Evolutionary conservation across 2,329 filamentous ascomycete genomes (phyloP).

Genomic region (Cladophialophora chaetospira): DNA sequence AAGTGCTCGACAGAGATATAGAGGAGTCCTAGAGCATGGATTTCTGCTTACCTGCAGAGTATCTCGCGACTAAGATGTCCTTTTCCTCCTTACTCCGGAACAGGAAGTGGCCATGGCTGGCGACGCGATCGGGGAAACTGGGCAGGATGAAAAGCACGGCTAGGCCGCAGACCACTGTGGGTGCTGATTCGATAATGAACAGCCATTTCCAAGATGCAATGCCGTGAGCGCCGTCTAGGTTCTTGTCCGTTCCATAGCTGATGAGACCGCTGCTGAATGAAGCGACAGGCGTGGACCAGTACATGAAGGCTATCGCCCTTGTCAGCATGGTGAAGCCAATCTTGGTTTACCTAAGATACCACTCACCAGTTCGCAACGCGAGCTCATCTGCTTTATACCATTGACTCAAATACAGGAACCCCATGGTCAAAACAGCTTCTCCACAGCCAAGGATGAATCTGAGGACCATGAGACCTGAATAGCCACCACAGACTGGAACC

Average conservation of each 20-base stretch:
- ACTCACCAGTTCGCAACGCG: constrained; percentile 3
- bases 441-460: constrained; percentile 11
- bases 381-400: constrained; percentile 17
- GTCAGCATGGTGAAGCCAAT: constrained; percentile 51
- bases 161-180: constrained; percentile 64
- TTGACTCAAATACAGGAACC: constrained; percentile 1
- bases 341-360: not conserved
- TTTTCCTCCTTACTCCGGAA: too few relatives aligned
- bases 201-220: constrained; percentile 64
- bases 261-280: constrained; percentile 71
- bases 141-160: constrained; percentile 62
- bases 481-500: not conserved
- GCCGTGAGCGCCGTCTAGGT: constrained; percentile 58
- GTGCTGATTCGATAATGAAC: constrained; percentile 69
- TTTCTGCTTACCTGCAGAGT: too few relatives aligned
- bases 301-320: constrained; percentile 39
- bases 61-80: too few relatives aligned
- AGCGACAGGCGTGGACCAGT: constrained; percentile 66
- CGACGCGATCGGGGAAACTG: constrained; percentile 57
- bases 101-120: too few relatives aligned
- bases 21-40: too few relatives aligned
- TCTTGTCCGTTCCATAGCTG: constrained; percentile 63
- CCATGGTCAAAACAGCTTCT: constrained; percentile 9
- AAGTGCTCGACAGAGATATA: too few relatives aligned
- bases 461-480: constrained; percentile 5